Evolutionary conservation across 2,329 filamentous ascomycete genomes (phyloP).

Genomic region (Cordyceps javanica): DNA sequence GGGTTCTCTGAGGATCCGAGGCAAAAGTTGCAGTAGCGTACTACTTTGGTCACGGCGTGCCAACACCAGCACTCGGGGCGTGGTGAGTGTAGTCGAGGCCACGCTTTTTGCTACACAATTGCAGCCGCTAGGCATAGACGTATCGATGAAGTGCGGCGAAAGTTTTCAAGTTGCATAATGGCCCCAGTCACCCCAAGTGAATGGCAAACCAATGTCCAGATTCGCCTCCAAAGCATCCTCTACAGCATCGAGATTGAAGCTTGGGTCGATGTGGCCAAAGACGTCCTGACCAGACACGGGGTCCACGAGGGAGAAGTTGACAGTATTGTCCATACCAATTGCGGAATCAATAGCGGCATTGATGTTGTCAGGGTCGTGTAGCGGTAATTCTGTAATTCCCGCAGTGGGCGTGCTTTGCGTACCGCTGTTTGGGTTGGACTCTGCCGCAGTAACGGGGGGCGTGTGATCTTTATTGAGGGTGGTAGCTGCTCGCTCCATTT

Average conservation of each 20-base stretch:
- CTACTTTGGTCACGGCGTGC: too few species aligned
- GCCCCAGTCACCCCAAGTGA: constrained; percentile 44
- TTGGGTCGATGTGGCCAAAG: constrained; percentile 50
- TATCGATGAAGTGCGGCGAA: background rate
- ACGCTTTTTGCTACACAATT: background rate
- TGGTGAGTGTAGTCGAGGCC: background rate
- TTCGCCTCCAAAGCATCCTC: constrained; percentile 50
- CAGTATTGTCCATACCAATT: constrained; percentile 25
- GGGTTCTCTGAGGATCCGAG: background rate
- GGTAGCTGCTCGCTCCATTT: constrained; percentile 49
- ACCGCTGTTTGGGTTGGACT: background rate
- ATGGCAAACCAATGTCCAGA: constrained; percentile 46
- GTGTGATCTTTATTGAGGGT: constrained; percentile 34
- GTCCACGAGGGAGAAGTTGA: constrained; percentile 38
- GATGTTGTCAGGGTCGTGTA: constrained; percentile 20
- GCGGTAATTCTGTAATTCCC: constrained; percentile 19
- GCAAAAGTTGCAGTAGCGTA: background rate
- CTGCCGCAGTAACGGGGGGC: constrained; percentile 15
- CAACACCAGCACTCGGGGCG: too few species aligned
- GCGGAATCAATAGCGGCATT: constrained; percentile 21
- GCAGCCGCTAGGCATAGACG: background rate
- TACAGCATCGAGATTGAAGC: constrained; percentile 46
- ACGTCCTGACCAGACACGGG: constrained; percentile 44
- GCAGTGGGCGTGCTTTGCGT: constrained; percentile 14
- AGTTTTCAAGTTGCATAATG: constrained; percentile 27